These are phyloP conservation scores for Kodamaea laetipori DNA, from an alignment of 805 yeast species.

Conservation along the genomic window DNA sequence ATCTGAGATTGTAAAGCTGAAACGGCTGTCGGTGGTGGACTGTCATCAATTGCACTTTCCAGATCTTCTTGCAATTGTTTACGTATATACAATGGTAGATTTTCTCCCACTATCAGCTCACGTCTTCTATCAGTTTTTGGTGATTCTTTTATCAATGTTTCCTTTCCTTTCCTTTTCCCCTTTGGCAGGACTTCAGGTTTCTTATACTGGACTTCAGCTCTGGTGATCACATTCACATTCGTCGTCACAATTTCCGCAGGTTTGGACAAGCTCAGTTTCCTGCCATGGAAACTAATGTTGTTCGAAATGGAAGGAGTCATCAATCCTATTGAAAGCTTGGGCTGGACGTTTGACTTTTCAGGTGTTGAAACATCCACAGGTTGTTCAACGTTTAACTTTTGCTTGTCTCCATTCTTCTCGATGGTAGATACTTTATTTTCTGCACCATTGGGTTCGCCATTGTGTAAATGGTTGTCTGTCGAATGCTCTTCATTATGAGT, in stretches of 20 bases:
- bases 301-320: conserved; percentile 16
- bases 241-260: conserved; percentile 36
- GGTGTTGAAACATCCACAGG: conserved; percentile 5
- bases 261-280: conserved; percentile 24
- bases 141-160: not conserved
- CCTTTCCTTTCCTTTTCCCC: conserved; percentile 14
- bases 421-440: not conserved
- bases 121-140: conserved; percentile 22
- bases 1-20: conserved; percentile 1
- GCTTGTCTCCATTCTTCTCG: not conserved
- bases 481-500: not conserved
- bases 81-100: conserved; percentile 38
- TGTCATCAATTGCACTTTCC: conserved; percentile 4
- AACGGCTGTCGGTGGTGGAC: not conserved
- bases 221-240: conserved; percentile 37
- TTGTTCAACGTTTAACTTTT: not conserved
- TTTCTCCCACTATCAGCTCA: conserved; percentile 38
- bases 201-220: conserved; percentile 20
- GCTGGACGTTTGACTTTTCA: conserved; percentile 8
- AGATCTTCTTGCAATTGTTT: conserved; percentile 22
- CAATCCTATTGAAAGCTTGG: conserved; percentile 32
- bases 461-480: no score
- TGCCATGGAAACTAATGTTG: conserved; percentile 15
- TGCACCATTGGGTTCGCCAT: no score
- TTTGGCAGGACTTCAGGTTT: conserved; percentile 1